These are phyloP conservation scores for Phaeolepiota aurea DNA, from an alignment of 768 basidiomycete species.

Conservation along the genomic window DNA sequence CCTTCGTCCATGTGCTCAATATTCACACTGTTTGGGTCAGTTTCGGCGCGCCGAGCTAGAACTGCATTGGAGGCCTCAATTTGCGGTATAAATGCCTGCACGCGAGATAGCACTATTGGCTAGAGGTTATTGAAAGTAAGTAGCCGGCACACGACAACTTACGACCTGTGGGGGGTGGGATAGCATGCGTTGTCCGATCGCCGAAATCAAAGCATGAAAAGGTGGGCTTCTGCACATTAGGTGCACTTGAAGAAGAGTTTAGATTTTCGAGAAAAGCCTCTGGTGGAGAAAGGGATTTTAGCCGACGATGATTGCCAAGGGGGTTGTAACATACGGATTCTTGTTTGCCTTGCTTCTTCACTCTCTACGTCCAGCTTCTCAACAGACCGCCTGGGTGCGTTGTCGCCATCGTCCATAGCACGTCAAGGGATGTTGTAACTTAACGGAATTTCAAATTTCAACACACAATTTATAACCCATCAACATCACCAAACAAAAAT, in stretches of 20 bases:
- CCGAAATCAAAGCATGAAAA: conserved; percentile 27
- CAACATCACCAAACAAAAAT: not conserved
- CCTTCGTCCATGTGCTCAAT: conserved; percentile 53
- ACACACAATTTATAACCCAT: not conserved
- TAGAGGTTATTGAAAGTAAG: conserved; percentile 1
- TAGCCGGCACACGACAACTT: conserved; percentile 13
- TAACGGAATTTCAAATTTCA: not conserved
- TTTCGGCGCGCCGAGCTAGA: conserved; percentile 34
- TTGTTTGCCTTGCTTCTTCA: conserved; percentile 30
- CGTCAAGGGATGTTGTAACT: not conserved
- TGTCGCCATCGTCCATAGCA: conserved; percentile 8
- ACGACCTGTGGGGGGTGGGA: conserved; percentile 43
- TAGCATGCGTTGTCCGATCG: conserved; percentile 23
- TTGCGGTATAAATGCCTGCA: conserved; percentile 61
- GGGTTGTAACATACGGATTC: conserved; percentile 27
- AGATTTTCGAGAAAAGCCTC: conserved; percentile 34
- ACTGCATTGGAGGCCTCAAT: conserved; percentile 56
- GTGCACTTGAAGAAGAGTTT: conserved; percentile 16
- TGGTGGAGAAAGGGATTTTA: too few species aligned
- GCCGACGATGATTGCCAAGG: not conserved
- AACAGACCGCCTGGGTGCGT: conserved; percentile 6
- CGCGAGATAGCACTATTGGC: conserved; percentile 49
- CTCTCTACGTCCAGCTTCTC: conserved; percentile 38
- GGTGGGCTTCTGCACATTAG: conserved; percentile 9
- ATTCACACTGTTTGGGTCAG: conserved; percentile 52